Evolutionary conservation across 2,329 filamentous ascomycete genomes (phyloP).

Genomic region (Sporothrix pseudoabietina): DNA sequence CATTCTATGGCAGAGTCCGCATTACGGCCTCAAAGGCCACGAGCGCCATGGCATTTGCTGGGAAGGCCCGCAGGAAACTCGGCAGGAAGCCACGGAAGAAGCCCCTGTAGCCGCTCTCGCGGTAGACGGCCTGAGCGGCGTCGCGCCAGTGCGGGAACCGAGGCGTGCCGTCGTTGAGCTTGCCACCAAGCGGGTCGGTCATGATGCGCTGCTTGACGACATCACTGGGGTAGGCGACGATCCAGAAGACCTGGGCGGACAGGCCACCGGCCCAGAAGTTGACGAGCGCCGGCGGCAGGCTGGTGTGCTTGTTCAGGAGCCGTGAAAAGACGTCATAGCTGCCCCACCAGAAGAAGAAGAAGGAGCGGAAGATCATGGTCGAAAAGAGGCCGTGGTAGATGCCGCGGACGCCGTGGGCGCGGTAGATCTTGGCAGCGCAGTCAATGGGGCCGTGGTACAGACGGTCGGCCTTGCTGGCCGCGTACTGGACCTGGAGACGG

Average conservation of each 20-base stretch:
- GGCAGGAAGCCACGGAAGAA: slow-evolving; percentile 95
- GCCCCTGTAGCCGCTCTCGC: slow-evolving; percentile 73
- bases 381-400: slow-evolving; percentile 84
- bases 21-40: slow-evolving; percentile 93
- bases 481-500: slow-evolving; percentile 90
- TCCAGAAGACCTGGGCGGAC: slow-evolving; percentile 92
- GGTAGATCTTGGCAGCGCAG: slow-evolving; percentile 70
- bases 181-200: slow-evolving; percentile 84
- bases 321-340: slow-evolving; percentile 84
- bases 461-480: slow-evolving; percentile 72
- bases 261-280: slow-evolving; percentile 98
- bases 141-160: slow-evolving; percentile 76
- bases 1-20: slow-evolving; percentile 58
- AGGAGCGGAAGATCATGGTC: slow-evolving; percentile 84
- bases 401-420: slow-evolving; percentile 73
- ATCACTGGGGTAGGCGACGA: slow-evolving; percentile 87
- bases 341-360: slow-evolving; percentile 99
- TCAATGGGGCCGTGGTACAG: slow-evolving; percentile 87
- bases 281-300: slow-evolving; percentile 72
- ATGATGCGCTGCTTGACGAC: slow-evolving; percentile 96
- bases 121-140: slow-evolving; percentile 75
- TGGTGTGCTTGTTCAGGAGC: slow-evolving; percentile 65
- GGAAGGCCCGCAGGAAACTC: slow-evolving; percentile 91
- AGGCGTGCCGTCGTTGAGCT: slow-evolving; percentile 65
- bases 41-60: slow-evolving; percentile 91